These are phyloP conservation scores for Globisporangium heterothallicum DNA, from an alignment of 352 stramenopile genomes.

Conservation along the genomic window DNA sequence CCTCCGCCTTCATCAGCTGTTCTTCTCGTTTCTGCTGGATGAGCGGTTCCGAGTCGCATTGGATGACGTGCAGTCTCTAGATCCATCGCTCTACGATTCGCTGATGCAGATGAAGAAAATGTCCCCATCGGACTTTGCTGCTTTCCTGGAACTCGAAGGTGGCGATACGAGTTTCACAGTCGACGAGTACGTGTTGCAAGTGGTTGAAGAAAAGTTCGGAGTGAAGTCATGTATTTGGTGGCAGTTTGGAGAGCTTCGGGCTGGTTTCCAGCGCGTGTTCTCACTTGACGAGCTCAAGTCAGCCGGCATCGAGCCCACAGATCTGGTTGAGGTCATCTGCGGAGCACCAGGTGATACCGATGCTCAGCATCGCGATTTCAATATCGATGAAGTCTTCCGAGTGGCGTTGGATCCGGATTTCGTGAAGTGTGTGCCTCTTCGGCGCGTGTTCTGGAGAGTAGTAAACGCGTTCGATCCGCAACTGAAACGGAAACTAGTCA, in stretches of 20 bases:
- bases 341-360: constrained; percentile 1
- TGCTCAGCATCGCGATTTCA: constrained; percentile 25
- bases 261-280: constrained; percentile 43
- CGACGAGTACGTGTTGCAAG: constrained; percentile 42
- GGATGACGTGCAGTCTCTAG: constrained; percentile 39
- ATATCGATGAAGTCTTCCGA: constrained; percentile 42
- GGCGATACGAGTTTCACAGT: constrained; percentile 24
- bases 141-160: constrained; percentile 54
- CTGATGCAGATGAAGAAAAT: constrained; percentile 46
- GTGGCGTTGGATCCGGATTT: constrained; percentile 59
- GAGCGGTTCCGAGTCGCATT: constrained; percentile 24
- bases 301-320: constrained; percentile 17
- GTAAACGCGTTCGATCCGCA: constrained; percentile 46
- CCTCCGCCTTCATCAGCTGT: constrained; percentile 33
- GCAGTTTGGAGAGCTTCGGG: constrained; percentile 39
- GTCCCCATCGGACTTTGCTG: constrained; percentile 38
- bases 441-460: constrained; percentile 39
- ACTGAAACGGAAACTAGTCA: constrained; percentile 60
- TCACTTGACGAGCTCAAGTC: constrained; percentile 16
- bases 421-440: constrained; percentile 30
- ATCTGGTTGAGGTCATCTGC: constrained; percentile 37
- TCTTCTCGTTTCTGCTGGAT: constrained; percentile 50
- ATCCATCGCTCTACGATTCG: constrained; percentile 35
- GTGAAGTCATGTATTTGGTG: constrained; percentile 32
- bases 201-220: constrained; percentile 48